phyloP scores from a whole-genome alignment of 805 yeast species.

The Metschnikowia noctiluminum region DNA sequence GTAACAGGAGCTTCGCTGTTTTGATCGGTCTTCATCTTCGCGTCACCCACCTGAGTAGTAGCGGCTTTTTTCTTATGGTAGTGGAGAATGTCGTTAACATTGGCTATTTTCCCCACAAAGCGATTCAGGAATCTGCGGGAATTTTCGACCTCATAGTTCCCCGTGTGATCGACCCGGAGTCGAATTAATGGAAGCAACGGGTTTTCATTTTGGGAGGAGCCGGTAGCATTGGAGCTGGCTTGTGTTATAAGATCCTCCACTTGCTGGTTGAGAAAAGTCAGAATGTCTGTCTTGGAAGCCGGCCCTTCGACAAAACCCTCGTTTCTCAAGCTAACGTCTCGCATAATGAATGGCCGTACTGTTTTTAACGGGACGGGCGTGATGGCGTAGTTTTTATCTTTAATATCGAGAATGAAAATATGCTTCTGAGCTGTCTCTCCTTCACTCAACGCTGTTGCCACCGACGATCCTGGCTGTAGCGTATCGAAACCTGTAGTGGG shows the following conservation, averaged over 20 bases:
- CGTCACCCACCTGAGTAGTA: conserved; percentile 2
- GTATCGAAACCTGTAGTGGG: conserved; percentile 66
- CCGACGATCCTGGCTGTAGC: conserved; percentile 89
- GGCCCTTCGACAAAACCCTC: conserved; percentile 58
- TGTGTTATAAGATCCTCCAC: conserved; percentile 64
- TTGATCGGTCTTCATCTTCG: conserved; percentile 11
- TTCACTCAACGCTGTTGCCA: conserved; percentile 84
- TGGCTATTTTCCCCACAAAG: conserved; percentile 89
- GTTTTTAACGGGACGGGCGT: conserved; percentile 64
- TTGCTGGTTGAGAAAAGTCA: conserved; percentile 53
- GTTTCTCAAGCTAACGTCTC: conserved; percentile 52
- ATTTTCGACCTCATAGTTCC: conserved; percentile 89
- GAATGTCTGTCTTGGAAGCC: conserved; percentile 57
- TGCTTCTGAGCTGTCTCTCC: conserved; percentile 78
- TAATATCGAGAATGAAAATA: conserved; percentile 66
- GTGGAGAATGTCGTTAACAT: conserved; percentile 79
- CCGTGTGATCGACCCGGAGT: conserved; percentile 81
- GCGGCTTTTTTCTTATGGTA: conserved; percentile 51
- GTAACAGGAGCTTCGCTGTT: conserved; percentile 13
- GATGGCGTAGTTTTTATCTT: conserved; percentile 51
- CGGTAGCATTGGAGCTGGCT: conserved; percentile 39
- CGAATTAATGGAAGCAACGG: conserved; percentile 66
- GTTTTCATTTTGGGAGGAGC: not conserved
- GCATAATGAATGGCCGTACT: conserved; percentile 80
- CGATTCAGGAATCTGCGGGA: conserved; percentile 84